Evolutionary conservation across 371 early-diverging fungal species (phyloP).

Genomic region (Mucor mucedo): DNA sequence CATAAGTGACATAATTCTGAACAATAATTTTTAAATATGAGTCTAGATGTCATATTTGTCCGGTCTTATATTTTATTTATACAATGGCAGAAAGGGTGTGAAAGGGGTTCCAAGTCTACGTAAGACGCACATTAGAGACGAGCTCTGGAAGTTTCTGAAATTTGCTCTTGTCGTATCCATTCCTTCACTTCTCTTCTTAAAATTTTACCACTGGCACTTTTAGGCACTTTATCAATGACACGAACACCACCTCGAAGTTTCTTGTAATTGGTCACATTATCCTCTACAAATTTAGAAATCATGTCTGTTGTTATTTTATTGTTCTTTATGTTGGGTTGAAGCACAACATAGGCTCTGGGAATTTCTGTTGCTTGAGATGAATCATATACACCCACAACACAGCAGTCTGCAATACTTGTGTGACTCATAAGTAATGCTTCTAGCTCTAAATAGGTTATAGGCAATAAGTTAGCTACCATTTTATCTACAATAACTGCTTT

Average conservation of each 20-base stretch:
- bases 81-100: too few relatives aligned
- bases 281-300: conserved; percentile 64
- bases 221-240: conserved; percentile 76
- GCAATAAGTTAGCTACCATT: too few relatives aligned
- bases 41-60: too few relatives aligned
- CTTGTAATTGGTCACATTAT: conserved; percentile 75
- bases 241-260: conserved; percentile 78
- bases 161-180: conserved; percentile 50
- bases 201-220: conserved; percentile 81
- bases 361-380: conserved; percentile 74
- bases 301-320: conserved; percentile 42
- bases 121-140: conserved; percentile 11
- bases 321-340: conserved; percentile 28
- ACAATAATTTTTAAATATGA: too few relatives aligned
- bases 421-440: conserved; percentile 80
- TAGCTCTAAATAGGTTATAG: conserved; percentile 60
- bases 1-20: too few relatives aligned
- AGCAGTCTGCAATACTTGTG: conserved; percentile 73
- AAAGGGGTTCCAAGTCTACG: too few relatives aligned
- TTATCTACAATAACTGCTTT: background rate
- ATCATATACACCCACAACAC: conserved; percentile 73
- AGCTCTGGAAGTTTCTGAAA: conserved; percentile 23
- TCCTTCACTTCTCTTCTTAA: conserved; percentile 60
- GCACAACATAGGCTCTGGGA: conserved; percentile 81
- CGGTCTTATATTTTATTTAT: too few relatives aligned